Base-by-base conservation (phyloP, 371 early-diverging fungal genomes). In the Lichtheimia hyalospora region DNA sequence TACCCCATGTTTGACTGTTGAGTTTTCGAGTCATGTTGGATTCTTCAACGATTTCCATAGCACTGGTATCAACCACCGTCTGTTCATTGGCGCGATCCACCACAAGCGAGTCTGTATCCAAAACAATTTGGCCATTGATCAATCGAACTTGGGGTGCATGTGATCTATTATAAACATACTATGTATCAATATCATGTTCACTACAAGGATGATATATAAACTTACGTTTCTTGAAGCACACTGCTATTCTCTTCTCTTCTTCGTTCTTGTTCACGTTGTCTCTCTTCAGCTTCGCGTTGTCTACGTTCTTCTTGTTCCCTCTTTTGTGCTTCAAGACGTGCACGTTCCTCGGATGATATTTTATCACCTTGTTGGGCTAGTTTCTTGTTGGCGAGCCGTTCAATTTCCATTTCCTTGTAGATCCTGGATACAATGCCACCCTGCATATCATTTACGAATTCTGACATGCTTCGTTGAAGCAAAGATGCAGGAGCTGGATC, bases 1-100 rank as follows among this genome's bases (percentile, higher is more conserved):
- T 83, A 13, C 79, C 78, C 61, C 73, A 87, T 0, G 85, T 79
- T 0, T 61, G 52, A 61, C 84, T 85, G 61, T 88, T 91, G 43
- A 87, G 72, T 40, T 79, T 72, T 52, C 72, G 73, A 2, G 83
- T 73, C 55, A 71, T 72, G 0, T 79, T 64, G 0, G 74, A 83
- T 73, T 91, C 91, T 62, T 89, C 91, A 1, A 91, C 86, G 0
- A 84, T 70, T 64, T 91, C 89, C 78, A 87, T 70, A 0, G 78
- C 67, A 10, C 66, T 80, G 5, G 43, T 49, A 41, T 68, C 66
- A 3, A 71, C 55, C 28, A 58, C 54, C 8, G 75, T 69, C 8
- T 64, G 34, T 7, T 71, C 72, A 7, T 69, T 65, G 0, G 63
- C 61, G 8, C 75, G 71, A 43, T 78, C 75, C 6, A 86, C 68